These are phyloP conservation scores for Rhynchospora breviuscula DNA, from an alignment of 176 grass and related monocot species.

Conservation along the genomic window DNA sequence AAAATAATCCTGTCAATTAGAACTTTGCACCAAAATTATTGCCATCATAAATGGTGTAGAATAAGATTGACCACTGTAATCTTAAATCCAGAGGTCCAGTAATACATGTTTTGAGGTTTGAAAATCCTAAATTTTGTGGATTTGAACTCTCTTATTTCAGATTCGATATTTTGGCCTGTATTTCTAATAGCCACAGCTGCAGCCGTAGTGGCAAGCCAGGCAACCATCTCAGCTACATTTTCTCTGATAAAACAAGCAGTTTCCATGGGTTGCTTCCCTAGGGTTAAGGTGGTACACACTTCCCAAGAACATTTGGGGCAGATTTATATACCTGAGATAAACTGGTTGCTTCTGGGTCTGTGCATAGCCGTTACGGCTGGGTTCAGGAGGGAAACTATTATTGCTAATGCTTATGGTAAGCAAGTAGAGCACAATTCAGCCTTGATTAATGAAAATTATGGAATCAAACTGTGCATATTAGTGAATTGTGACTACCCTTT, in stretches of 20 bases:
- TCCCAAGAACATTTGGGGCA: conserved; percentile 74
- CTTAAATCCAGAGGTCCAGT: neutral
- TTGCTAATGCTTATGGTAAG: conserved; percentile 91
- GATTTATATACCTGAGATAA: conserved; percentile 92
- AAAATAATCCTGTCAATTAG: neutral
- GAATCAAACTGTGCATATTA: neutral
- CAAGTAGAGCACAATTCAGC: neutral
- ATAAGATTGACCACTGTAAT: neutral
- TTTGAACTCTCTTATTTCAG: conserved; percentile 34
- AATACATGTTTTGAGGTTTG: neutral
- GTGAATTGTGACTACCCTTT: too few relatives aligned
- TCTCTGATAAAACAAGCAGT: conserved; percentile 80
- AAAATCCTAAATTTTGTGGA: neutral
- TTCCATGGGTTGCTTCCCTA: conserved; percentile 72
- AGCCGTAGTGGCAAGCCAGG: conserved; percentile 85
- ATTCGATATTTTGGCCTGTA: conserved; percentile 65
- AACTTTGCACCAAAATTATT: neutral
- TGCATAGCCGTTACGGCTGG: conserved; percentile 84
- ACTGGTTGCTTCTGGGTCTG: conserved; percentile 80
- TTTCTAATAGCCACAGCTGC: conserved; percentile 70
- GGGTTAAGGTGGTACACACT: conserved; percentile 75
- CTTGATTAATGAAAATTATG: neutral
- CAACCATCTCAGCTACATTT: conserved; percentile 83
- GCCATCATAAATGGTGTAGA: neutral
- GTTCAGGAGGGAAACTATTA: conserved; percentile 68